Conservation (phyloP, 208 protist genomes). For the Kentomonas sorsogonicus region DNA sequence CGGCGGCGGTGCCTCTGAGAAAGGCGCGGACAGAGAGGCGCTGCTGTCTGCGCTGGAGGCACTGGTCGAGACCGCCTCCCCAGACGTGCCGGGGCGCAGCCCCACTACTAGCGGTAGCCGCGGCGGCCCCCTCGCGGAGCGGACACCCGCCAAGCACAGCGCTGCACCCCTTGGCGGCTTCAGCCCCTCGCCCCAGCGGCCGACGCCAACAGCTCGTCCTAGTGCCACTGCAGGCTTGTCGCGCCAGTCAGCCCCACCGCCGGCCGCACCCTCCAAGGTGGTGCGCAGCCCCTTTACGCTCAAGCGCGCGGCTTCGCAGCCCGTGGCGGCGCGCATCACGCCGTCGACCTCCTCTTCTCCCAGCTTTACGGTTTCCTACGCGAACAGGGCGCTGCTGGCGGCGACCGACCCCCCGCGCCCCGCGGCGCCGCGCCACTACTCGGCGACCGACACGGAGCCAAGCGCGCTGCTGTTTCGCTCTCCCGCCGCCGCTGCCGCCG, state of each 20-base stretch:
- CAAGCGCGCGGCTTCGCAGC: too few species aligned
- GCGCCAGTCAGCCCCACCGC: neutral
- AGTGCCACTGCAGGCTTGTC: too few species aligned
- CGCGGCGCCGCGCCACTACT: too few species aligned
- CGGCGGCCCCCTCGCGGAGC: neutral
- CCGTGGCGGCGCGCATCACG: too few species aligned
- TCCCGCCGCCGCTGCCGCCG: slow-evolving; percentile 6
- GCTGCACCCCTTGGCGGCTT: too few species aligned
- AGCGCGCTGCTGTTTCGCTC: slow-evolving; percentile 65
- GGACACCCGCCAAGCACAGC: too few species aligned
- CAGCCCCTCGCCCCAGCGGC: too few species aligned
- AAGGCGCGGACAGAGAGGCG: too few species aligned
- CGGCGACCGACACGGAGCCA: too few species aligned
- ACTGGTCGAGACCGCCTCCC: slow-evolving; percentile 50
- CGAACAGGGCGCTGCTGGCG: slow-evolving; percentile 2
- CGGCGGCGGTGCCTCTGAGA: slow-evolving; percentile 22
- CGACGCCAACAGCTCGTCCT: too few species aligned
- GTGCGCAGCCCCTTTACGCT: too few species aligned
- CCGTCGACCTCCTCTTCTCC: neutral
- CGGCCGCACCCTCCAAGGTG: neutral
- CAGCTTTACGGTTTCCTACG: slow-evolving; percentile 1
- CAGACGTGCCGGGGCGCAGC: slow-evolving; percentile 21
- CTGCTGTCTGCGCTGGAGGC: slow-evolving; percentile 72
- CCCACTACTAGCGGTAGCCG: neutral
- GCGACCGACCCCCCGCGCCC: neutral